These are phyloP conservation scores for Sungouiozyma ichnusensis DNA, from an alignment of 805 yeast genomes.

Conservation along the genomic window DNA sequence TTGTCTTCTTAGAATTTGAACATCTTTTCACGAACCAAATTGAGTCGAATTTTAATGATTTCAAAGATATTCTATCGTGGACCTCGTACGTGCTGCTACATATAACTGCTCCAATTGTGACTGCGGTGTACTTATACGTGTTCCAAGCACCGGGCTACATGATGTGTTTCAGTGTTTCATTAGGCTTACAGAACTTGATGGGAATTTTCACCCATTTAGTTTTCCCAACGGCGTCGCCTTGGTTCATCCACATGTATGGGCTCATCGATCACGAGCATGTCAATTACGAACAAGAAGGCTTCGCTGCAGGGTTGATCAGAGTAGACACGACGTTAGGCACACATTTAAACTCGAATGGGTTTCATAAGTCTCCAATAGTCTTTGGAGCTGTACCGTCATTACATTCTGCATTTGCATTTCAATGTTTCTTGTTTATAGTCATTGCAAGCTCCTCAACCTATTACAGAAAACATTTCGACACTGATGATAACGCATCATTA, in stretches of 20 bases:
- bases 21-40: conserved; percentile 33
- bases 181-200: conserved; percentile 50
- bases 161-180: conserved; percentile 40
- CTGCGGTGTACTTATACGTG: conserved; percentile 52
- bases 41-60: conserved; percentile 29
- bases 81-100: conserved; percentile 52
- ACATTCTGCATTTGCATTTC: conserved; percentile 58
- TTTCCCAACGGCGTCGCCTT: conserved; percentile 67
- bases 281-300: conserved; percentile 53
- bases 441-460: conserved; percentile 22
- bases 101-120: conserved; percentile 48
- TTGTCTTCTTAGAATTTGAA: conserved; percentile 36
- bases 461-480: not conserved
- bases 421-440: conserved; percentile 34
- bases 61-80: conserved; percentile 51
- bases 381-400: conserved; percentile 58
- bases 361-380: conserved; percentile 58
- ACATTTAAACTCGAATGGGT: conserved; percentile 48
- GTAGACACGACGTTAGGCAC: conserved; percentile 57
- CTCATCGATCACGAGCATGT: conserved; percentile 38
- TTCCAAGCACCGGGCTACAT: conserved; percentile 59
- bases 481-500: not conserved
- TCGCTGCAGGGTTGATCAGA: conserved; percentile 59
- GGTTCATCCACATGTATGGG: conserved; percentile 58
- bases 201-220: conserved; percentile 52